Conservation (phyloP, 176 grass and related monocot species). For the Leersia perrieri region DNA sequence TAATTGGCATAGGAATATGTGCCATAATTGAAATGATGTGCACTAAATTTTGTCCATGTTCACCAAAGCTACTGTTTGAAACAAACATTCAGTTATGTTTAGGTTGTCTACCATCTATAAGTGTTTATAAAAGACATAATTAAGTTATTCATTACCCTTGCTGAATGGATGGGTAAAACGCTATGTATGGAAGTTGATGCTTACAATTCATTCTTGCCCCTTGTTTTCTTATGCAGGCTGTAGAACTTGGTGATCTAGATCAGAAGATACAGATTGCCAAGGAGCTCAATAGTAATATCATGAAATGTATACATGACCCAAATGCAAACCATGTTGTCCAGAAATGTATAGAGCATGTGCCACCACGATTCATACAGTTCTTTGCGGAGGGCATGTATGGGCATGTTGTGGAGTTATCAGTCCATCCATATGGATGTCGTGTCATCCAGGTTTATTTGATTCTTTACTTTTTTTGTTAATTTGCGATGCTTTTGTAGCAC, state of each 20-base stretch:
- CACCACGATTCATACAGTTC: slow-evolving; percentile 1
- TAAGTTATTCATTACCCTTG: neutral
- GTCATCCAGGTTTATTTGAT: neutral
- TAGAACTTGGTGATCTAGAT: slow-evolving; percentile 6
- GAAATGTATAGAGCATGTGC: slow-evolving; percentile 11
- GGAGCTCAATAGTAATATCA: neutral
- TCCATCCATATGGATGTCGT: slow-evolving; percentile 5
- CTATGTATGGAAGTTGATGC: neutral
- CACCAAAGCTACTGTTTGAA: neutral
- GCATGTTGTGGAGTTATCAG: neutral
- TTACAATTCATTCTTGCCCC: neutral
- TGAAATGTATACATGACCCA: neutral
- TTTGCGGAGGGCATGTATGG: neutral
- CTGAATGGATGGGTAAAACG: neutral
- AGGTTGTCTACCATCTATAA: neutral
- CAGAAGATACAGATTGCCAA: neutral
- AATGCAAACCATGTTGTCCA: slow-evolving; percentile 18
- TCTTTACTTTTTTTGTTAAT: neutral
- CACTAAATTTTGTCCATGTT: neutral
- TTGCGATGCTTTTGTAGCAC: neutral
- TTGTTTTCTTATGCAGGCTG: neutral
- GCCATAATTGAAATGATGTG: neutral
- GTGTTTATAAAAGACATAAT: neutral
- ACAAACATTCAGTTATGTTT: neutral
- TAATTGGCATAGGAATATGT: too few relatives aligned